Evolutionary conservation across 2,329 filamentous ascomycete species (phyloP).

Genomic region (Alternaria brassicicola): DNA sequence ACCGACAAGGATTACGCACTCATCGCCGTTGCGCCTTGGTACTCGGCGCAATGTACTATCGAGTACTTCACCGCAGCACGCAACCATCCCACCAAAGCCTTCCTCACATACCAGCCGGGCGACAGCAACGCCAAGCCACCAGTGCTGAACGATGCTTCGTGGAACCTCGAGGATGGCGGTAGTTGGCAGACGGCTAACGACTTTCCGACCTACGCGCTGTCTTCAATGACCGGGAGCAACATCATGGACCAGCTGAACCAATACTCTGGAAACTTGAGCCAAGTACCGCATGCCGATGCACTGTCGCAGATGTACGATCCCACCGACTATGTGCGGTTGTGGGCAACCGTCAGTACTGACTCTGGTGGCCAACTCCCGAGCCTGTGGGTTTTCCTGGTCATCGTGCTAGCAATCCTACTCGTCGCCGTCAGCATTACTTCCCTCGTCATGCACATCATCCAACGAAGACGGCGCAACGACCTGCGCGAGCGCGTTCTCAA

Average conservation of each 20-base stretch:
- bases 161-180: slow-evolving; percentile 72
- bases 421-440: slow-evolving; percentile 71
- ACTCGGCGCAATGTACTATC: slow-evolving; percentile 72
- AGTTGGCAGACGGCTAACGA: slow-evolving; percentile 74
- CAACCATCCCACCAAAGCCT: slow-evolving; percentile 63
- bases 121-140: slow-evolving; percentile 66
- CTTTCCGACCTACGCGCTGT: slow-evolving; percentile 84
- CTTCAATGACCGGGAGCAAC: slow-evolving; percentile 67
- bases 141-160: slow-evolving; percentile 65
- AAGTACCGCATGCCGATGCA: slow-evolving; percentile 48
- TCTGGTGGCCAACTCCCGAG: slow-evolving; percentile 68
- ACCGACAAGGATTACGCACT: slow-evolving; percentile 69
- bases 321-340: slow-evolving; percentile 58
- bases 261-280: slow-evolving; percentile 77
- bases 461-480: slow-evolving; percentile 70
- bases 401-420: slow-evolving; percentile 74
- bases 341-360: slow-evolving; percentile 55
- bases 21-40: slow-evolving; percentile 87
- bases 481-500: slow-evolving; percentile 73
- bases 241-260: slow-evolving; percentile 74
- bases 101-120: slow-evolving; percentile 62
- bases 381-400: slow-evolving; percentile 78
- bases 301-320: slow-evolving; percentile 49
- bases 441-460: slow-evolving; percentile 75
- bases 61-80: slow-evolving; percentile 70